Conservation (phyloP, 108 stramenopile species). For the Nitzschia sp. region DNA sequence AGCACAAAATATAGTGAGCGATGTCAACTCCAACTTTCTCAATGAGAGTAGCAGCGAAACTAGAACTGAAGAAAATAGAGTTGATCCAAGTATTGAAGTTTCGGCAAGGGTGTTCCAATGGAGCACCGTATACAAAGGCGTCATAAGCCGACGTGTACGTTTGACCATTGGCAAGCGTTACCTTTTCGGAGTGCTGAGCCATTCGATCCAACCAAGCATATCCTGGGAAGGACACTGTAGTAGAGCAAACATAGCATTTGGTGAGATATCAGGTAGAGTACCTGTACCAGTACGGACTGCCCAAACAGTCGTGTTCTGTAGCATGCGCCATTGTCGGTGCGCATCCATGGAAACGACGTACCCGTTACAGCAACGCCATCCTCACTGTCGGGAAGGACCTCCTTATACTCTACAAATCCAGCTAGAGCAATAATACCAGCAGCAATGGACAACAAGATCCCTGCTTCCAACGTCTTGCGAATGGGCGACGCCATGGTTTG, state of each 20-base stretch:
- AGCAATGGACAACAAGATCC: conserved; percentile 21
- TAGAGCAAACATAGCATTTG: neutral
- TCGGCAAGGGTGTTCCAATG: conserved; percentile 45
- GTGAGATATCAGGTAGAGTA: too few species aligned
- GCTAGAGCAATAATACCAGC: conserved; percentile 12
- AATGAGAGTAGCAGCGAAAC: conserved; percentile 27
- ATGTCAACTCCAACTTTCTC: conserved; percentile 30
- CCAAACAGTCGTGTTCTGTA: too few species aligned
- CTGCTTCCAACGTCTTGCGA: conserved; percentile 6
- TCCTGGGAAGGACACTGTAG: conserved; percentile 57
- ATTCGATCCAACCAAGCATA: conserved; percentile 49
- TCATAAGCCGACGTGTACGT: conserved; percentile 51
- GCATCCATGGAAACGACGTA: neutral
- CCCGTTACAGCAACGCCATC: conserved; percentile 14
- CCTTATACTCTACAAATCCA: conserved; percentile 27
- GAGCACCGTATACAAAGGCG: conserved; percentile 46
- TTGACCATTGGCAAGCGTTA: conserved; percentile 28
- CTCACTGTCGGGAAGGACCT: neutral
- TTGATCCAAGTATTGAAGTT: conserved; percentile 72
- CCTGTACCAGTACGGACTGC: too few species aligned
- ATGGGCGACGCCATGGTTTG: conserved; percentile 1
- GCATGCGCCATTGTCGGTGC: too few species aligned
- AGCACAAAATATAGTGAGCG: conserved; percentile 61
- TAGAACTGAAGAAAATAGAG: conserved; percentile 47
- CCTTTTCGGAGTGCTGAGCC: conserved; percentile 25